A percentile compares a stretch with the other conserved stretches of the same genome.
These are phyloP conservation scores for Samsoniella hepiali DNA, from an alignment of 2,329 filamentous ascomycete genomes.

Conservation along the genomic window DNA sequence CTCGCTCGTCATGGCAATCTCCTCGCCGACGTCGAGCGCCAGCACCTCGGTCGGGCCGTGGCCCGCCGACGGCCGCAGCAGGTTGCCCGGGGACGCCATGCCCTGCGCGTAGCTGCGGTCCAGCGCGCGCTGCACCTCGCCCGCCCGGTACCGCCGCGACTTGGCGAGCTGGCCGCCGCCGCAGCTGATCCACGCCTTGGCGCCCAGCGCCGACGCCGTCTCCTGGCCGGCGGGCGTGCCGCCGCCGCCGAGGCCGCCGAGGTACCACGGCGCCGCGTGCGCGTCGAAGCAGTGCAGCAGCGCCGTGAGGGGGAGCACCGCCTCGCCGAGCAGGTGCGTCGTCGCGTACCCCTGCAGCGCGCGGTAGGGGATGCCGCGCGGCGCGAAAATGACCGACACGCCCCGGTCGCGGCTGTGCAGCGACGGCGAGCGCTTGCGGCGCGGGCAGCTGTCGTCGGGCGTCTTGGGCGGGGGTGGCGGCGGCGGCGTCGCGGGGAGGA, in stretches of 20 bases:
- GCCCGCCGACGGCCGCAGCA: not conserved
- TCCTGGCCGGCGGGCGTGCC: slow-evolving; percentile 56
- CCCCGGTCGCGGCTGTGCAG: slow-evolving; percentile 40
- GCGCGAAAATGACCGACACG: slow-evolving; percentile 61
- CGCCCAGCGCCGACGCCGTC: slow-evolving; percentile 51
- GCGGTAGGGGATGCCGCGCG: slow-evolving; percentile 57
- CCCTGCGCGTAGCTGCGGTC: slow-evolving; percentile 22
- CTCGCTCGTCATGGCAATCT: slow-evolving; percentile 40
- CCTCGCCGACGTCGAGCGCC: slow-evolving; percentile 41
- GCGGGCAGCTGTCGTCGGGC: too few relatives aligned
- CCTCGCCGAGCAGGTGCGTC: slow-evolving; percentile 52
- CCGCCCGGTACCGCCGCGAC: slow-evolving; percentile 41
- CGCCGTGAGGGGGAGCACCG: slow-evolving; percentile 59
- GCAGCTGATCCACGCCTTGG: slow-evolving; percentile 59
- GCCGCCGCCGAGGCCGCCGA: slow-evolving; percentile 43
- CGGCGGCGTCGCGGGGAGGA: slow-evolving; percentile 20
- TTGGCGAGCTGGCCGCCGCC: slow-evolving; percentile 55
- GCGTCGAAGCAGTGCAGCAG: slow-evolving; percentile 63
- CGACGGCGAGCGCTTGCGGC: slow-evolving; percentile 30
- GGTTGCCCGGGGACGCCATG: slow-evolving; percentile 13
- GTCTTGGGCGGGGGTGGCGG: slow-evolving; percentile 11
- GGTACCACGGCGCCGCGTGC: slow-evolving; percentile 56
- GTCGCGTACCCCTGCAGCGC: slow-evolving; percentile 54
- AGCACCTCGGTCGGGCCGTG: slow-evolving; percentile 38
- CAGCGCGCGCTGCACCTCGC: slow-evolving; percentile 43